phyloP scores from a whole-genome alignment of 2,329 filamentous ascomycete genomes.

The Beauveria sp. region DNA sequence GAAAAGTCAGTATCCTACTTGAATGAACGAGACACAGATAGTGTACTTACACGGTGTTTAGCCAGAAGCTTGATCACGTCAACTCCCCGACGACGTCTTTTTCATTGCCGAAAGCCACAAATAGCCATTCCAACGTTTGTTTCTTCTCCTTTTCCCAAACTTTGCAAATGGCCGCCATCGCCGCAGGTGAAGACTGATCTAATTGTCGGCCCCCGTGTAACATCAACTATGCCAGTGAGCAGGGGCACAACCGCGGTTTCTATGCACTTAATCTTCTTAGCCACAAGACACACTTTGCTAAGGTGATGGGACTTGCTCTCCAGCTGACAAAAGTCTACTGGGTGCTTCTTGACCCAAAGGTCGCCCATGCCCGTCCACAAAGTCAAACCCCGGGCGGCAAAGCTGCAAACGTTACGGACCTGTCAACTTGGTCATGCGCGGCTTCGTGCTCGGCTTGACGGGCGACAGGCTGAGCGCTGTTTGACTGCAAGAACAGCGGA shows the following conservation, averaged over 20 bases:
- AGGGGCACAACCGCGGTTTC: neutral
- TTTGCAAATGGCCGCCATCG: neutral
- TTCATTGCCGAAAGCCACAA: neutral
- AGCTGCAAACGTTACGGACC: neutral
- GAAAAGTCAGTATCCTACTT: neutral
- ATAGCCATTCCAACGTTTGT: neutral
- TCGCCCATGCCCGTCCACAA: neutral
- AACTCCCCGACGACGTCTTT: neutral
- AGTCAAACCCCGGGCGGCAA: neutral
- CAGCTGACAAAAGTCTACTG: neutral
- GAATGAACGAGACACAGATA: neutral
- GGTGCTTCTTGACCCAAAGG: neutral
- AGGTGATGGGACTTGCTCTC: neutral
- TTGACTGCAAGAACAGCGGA: too few species aligned
- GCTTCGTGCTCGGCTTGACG: conserved; percentile 1
- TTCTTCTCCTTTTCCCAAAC: neutral
- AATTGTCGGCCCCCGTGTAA: neutral
- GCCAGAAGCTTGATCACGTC: neutral
- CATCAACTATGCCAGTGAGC: neutral
- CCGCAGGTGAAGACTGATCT: neutral
- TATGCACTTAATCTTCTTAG: neutral
- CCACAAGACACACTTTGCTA: neutral
- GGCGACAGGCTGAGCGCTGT: neutral
- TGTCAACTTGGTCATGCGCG: neutral
- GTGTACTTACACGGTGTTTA: neutral